Percentiles rank a stretch among this genome's conserved stretches.
phyloP scores from a whole-genome alignment of 768 basidiomycete species.

The Strobilomyces confusus region DNA sequence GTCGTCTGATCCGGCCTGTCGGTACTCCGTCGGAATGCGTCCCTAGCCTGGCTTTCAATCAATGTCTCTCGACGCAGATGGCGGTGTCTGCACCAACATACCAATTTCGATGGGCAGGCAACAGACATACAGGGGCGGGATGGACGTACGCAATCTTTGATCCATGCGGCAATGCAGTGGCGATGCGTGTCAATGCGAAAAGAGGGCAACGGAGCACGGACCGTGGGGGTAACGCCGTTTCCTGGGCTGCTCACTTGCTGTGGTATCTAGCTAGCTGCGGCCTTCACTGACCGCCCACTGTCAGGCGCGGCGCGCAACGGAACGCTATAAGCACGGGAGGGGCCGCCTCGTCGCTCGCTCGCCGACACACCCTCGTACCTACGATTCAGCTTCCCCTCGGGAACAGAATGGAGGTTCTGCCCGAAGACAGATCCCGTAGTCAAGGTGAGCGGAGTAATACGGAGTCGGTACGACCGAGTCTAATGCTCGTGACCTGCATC shows the following conservation, averaged over 20 bases:
- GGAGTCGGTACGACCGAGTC: neutral
- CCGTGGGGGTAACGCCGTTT: neutral
- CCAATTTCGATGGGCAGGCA: too few relatives aligned
- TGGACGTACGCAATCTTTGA: neutral
- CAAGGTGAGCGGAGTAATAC: conserved; percentile 3
- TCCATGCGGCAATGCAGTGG: neutral
- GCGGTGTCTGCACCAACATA: too few relatives aligned
- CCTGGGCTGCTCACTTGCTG: neutral
- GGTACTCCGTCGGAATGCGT: neutral
- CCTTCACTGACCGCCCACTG: neutral
- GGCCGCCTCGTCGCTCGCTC: neutral
- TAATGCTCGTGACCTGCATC: neutral
- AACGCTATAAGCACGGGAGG: neutral
- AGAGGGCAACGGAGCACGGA: neutral
- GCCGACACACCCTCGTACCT: neutral
- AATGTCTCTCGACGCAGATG: neutral
- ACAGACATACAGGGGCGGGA: neutral
- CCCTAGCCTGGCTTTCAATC: neutral
- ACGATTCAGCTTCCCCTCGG: conserved; percentile 12
- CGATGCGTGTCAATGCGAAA: neutral
- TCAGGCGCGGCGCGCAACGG: neutral
- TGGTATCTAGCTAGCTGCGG: neutral
- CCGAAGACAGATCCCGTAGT: neutral
- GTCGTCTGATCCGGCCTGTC: neutral
- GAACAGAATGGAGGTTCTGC: neutral